Evolutionary conservation across 441 rosid genomes (phyloP).

Genomic region (Kokia cookei): DNA sequence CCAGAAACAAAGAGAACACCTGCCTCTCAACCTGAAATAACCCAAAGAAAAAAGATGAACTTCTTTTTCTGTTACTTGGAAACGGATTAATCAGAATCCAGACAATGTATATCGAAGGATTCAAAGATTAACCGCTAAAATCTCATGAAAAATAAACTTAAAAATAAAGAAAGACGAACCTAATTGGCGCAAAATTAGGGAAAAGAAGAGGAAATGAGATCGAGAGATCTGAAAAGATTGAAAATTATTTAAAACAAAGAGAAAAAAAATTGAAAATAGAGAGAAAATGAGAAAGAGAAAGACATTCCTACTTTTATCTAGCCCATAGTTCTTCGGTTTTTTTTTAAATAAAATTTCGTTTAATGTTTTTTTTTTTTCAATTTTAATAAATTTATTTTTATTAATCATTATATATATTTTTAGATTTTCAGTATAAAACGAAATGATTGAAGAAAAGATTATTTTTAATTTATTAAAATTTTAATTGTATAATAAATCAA

Average conservation of each 20-base stretch:
- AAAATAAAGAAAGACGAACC: slow-evolving; percentile 15
- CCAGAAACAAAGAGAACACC: background rate
- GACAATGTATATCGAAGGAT: background rate
- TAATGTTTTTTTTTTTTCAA: no score
- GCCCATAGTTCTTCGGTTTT: background rate
- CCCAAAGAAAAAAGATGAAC: background rate
- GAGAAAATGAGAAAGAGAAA: background rate
- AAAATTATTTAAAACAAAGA: background rate
- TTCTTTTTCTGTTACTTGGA: background rate
- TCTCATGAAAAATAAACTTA: background rate
- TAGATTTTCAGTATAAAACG: no score
- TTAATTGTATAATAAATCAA: no score
- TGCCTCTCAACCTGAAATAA: slow-evolving; percentile 3
- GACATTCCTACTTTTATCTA: background rate
- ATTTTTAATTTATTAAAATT: no score
- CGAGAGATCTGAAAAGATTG: slow-evolving; percentile 1
- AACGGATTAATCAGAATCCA: background rate
- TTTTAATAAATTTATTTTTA: no score
- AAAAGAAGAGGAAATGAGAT: slow-evolving; percentile 16
- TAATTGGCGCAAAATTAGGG: slow-evolving; percentile 8
- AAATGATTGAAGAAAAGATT: no score
- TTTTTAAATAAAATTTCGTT: background rate
- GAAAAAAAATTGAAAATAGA: background rate
- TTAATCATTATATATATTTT: no score
- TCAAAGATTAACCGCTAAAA: background rate